These are phyloP conservation scores for Blastobotrys serpentis DNA, from an alignment of 1,139 yeast species.

Conservation along the genomic window DNA sequence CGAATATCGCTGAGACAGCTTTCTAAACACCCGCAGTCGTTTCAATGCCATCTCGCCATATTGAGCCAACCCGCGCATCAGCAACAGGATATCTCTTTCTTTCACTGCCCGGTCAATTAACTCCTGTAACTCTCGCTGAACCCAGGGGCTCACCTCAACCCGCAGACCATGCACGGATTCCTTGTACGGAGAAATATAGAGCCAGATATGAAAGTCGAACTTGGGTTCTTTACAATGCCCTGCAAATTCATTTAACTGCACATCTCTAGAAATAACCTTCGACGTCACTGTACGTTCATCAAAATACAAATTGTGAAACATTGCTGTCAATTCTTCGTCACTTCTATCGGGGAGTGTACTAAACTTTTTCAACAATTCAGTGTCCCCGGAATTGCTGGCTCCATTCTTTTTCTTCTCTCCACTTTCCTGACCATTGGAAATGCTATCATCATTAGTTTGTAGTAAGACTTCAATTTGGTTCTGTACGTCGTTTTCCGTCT, in stretches of 20 bases:
- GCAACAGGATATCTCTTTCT: constrained; percentile 22
- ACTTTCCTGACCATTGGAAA: background rate
- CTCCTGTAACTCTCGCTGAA: constrained; percentile 22
- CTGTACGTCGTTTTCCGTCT: background rate
- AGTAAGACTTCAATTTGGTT: constrained; percentile 1
- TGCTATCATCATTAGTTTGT: constrained; percentile 2
- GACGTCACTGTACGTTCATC: constrained; percentile 14
- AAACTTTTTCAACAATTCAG: constrained; percentile 2
- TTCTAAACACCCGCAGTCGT: constrained; percentile 23
- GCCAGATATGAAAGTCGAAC: constrained; percentile 22
- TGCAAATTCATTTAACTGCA: constrained; percentile 19
- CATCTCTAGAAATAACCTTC: constrained; percentile 16
- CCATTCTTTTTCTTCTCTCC: background rate
- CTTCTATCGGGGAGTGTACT: constrained; percentile 4
- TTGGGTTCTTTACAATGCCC: constrained; percentile 20
- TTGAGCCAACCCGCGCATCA: constrained; percentile 28
- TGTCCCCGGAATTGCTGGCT: background rate
- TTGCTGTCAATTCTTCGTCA: constrained; percentile 14
- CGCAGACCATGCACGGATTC: constrained; percentile 21
- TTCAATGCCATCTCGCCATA: constrained; percentile 25
- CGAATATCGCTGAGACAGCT: constrained; percentile 16
- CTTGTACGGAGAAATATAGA: constrained; percentile 20
- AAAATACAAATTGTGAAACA: constrained; percentile 26
- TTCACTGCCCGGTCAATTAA: constrained; percentile 19
- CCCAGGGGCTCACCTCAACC: constrained; percentile 25